Base-by-base conservation (phyloP, 768 basidiomycete genomes). In the Calocybe gangraenosa region DNA sequence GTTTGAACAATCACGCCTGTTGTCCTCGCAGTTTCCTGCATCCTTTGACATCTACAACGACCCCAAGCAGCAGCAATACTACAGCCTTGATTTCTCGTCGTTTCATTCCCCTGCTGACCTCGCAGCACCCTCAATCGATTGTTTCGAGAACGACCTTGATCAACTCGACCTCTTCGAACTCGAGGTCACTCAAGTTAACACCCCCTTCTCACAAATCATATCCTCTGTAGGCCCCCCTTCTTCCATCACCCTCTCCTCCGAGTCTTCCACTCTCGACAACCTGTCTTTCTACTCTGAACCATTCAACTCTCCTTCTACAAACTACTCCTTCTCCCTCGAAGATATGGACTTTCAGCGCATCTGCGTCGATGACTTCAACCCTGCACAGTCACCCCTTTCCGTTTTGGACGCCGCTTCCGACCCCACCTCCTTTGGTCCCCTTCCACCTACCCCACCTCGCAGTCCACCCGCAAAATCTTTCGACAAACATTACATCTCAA, bases 111-210 rank as follows among this genome's bases (percentile, higher is more conserved):
- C 80, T 54, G 70, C 78, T 48, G 86, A 87, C 67, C 76, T 86
- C 66, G 72, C 81, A 56, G 85, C 84, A 42, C 86, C 87, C 35
- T 79, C 84, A 59, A 84, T 86, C 50, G 87, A 90, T 72, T 74
- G 81, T 52, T 91, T 92, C 69, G 89, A 91, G 62, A 76, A 77
- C 41, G 89, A 92, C 66, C 76, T 92, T 58, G 88, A 89, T 67
- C 78, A 87, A 57, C 79, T 79, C 56, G 79, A 81, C 61, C 73
- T 79, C 58, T 71, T 80, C 45, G 78, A 82, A 60, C 73, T 81
- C 50, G 69, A 81, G 53, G 75, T 78, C 56, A 78, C 85, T 50
- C 79, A 80, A 62, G 75, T 73, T 52, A 78, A 76, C 67, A 78
- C 79, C 65, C 71, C 79, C 46, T 86, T 82, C 70, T 70, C 74